Percentiles rank a stretch among this genome's conserved stretches.
phyloP scores from a whole-genome alignment of 306 rosid species.

The Pachyrhizus erosus region DNA sequence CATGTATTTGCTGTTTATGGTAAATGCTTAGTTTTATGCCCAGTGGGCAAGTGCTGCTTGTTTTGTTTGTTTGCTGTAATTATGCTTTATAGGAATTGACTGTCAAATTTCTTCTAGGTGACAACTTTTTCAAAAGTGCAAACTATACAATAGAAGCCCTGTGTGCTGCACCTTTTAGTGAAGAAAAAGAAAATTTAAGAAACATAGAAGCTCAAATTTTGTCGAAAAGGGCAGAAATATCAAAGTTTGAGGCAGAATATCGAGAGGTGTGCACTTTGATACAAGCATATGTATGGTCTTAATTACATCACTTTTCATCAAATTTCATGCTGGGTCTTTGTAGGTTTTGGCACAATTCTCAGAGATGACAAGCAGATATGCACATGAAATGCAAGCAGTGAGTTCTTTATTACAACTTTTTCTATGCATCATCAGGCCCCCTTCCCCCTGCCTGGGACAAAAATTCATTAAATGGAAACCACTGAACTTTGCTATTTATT shows the following conservation, averaged over 20 bases:
- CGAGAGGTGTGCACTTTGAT: slow-evolving; percentile 70
- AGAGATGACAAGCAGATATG: slow-evolving; percentile 91
- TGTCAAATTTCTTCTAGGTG: slow-evolving; percentile 65
- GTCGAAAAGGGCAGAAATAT: slow-evolving; percentile 87
- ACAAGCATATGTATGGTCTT: slow-evolving; percentile 35
- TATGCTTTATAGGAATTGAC: slow-evolving; percentile 27
- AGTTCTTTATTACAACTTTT: slow-evolving; percentile 42
- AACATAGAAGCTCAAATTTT: slow-evolving; percentile 81
- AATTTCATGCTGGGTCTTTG: slow-evolving; percentile 40
- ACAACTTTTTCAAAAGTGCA: slow-evolving; percentile 96
- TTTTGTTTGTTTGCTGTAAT: slow-evolving; percentile 36
- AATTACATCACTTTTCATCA: slow-evolving; percentile 8
- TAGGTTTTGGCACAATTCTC: slow-evolving; percentile 95
- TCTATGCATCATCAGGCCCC: neutral
- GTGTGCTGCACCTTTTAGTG: slow-evolving; percentile 71
- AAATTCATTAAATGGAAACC: slow-evolving; percentile 5
- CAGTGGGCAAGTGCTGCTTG: slow-evolving; percentile 9
- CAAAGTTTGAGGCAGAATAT: slow-evolving; percentile 95
- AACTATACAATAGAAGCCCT: slow-evolving; percentile 90
- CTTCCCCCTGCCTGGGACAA: neutral
- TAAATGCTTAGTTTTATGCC: slow-evolving; percentile 42
- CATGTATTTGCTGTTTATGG: slow-evolving; percentile 97
- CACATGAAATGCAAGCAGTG: slow-evolving; percentile 94
- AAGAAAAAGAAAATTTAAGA: slow-evolving; percentile 83
- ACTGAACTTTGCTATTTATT: slow-evolving; percentile 26